These are phyloP conservation scores for Phytophthora tentaculata DNA, from an alignment of 352 stramenopile species.

Conservation along the genomic window DNA sequence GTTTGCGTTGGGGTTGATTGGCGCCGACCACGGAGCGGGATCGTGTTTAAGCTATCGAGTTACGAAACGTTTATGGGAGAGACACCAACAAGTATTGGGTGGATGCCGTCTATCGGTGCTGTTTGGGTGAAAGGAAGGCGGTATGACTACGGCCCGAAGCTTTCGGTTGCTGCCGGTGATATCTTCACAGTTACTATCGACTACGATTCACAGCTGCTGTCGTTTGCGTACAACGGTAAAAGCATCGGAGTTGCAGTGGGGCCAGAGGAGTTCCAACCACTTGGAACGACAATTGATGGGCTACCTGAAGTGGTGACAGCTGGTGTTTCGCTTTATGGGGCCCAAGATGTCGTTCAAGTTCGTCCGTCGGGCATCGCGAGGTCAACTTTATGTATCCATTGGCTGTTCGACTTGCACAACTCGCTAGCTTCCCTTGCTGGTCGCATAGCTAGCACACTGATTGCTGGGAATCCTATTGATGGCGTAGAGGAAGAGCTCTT, in stretches of 20 bases:
- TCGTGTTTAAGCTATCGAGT: conserved; percentile 8
- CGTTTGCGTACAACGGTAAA: conserved; percentile 77
- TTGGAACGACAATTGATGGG: conserved; percentile 33
- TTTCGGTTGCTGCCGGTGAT: conserved; percentile 61
- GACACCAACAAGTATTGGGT: conserved; percentile 64
- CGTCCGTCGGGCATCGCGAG: conserved; percentile 72
- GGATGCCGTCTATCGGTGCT: conserved; percentile 84
- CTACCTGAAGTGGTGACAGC: conserved; percentile 51
- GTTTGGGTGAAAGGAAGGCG: conserved; percentile 75
- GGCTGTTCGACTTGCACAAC: conserved; percentile 85
- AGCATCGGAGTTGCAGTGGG: conserved; percentile 65
- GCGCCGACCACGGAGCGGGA: conserved; percentile 25
- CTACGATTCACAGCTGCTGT: conserved; percentile 75
- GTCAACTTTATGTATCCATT: conserved; percentile 83
- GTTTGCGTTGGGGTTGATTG: conserved; percentile 82
- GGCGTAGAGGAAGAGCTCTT: conserved; percentile 81
- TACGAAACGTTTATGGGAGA: conserved; percentile 63
- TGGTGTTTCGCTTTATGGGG: conserved; percentile 75
- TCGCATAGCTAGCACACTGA: conserved; percentile 71
- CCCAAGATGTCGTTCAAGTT: conserved; percentile 78
- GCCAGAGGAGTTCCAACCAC: conserved; percentile 40
- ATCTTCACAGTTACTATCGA: conserved; percentile 79
- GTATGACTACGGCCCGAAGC: conserved; percentile 53
- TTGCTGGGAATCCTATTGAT: conserved; percentile 79
- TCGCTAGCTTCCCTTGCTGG: conserved; percentile 74